These are phyloP conservation scores for Trametes cingulata DNA, from an alignment of 768 basidiomycete genomes.

Conservation along the genomic window DNA sequence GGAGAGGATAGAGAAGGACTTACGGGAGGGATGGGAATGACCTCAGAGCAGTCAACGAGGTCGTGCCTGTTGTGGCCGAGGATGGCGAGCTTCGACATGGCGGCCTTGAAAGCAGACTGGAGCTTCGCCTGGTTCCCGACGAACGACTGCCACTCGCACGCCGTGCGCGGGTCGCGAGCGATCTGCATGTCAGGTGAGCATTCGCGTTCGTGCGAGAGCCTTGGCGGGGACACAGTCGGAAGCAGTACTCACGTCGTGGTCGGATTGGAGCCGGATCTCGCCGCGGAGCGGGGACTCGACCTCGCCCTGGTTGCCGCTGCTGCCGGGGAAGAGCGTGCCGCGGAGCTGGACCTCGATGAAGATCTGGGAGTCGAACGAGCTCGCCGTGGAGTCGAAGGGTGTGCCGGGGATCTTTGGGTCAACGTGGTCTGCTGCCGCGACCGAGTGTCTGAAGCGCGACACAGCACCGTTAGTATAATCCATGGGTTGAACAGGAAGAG, in stretches of 20 bases:
- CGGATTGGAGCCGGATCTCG: slow-evolving; percentile 33
- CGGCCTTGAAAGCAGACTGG: slow-evolving; percentile 21
- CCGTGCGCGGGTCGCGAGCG: slow-evolving; percentile 33
- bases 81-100: slow-evolving; percentile 29
- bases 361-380: slow-evolving; percentile 25
- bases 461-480: neutral
- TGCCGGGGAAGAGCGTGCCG: slow-evolving; percentile 29
- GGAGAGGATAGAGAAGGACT: neutral
- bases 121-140: slow-evolving; percentile 28
- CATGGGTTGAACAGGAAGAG: neutral
- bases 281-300: slow-evolving; percentile 31
- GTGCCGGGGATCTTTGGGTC: slow-evolving; percentile 24
- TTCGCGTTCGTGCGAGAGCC: neutral
- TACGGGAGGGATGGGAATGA: slow-evolving; percentile 21
- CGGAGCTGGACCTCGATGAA: slow-evolving; percentile 28
- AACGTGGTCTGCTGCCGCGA: slow-evolving; percentile 30
- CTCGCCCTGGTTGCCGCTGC: slow-evolving; percentile 27
- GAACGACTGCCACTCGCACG: slow-evolving; percentile 33
- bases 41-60: slow-evolving; percentile 29
- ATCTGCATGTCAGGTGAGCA: slow-evolving; percentile 6
- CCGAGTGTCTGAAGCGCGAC: slow-evolving; percentile 21
- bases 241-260: slow-evolving; percentile 17
- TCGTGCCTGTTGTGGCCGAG: slow-evolving; percentile 21
- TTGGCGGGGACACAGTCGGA: neutral
- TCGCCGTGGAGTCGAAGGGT: slow-evolving; percentile 26